Base-by-base conservation (phyloP, 495 filamentous ascomycete species). In the Penicillium fimorum region DNA sequence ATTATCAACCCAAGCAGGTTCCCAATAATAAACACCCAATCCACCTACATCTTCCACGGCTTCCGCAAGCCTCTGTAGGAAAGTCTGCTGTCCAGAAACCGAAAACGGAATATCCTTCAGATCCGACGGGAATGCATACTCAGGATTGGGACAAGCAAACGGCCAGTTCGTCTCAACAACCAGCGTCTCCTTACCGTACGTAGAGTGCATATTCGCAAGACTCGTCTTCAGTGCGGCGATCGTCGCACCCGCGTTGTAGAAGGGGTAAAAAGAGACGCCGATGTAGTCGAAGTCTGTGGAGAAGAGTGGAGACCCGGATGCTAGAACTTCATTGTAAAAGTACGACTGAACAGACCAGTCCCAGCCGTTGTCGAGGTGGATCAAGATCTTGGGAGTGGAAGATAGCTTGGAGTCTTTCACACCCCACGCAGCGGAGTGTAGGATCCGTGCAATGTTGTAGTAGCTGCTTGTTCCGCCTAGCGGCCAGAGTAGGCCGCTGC, bases 81-180 rank as follows among this genome's bases (percentile, higher is more conserved):
- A 89, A 3, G 72, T 76, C 35, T 68, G 62, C 74, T 89, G 86
- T 3, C 86, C 87, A 0, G 70, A 81, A 10, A 76, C 78, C 25
- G 81, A 82, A 64, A 84, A 84, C 1, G 85, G 82, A 53, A 87
- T 84, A 42, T 62, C 69, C 35, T 54, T 63, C 25, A 86, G 64
- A 60, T 87, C 85, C 10, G 74, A 71, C 0, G 85, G 85, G 60
- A 88, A 88, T 6, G 75, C 48, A 44, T 81, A 81, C 18, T 53
- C 71, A 0, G 85, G 82, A 40, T 67, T 73, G 3, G 80, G 78
- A 57, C 85, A 88, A 8, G 75, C 72, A n/a, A 71, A 78, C 0
- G 85, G 86, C 85, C 85, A 89, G 64, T 89, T 76, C 1, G 81
- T 85, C 69, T 90, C 86, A 5, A 82, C 84, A 2, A 89, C 82